Evolutionary conservation across 495 filamentous ascomycete genomes (phyloP).

Genomic region (Lophium mytilinum): DNA sequence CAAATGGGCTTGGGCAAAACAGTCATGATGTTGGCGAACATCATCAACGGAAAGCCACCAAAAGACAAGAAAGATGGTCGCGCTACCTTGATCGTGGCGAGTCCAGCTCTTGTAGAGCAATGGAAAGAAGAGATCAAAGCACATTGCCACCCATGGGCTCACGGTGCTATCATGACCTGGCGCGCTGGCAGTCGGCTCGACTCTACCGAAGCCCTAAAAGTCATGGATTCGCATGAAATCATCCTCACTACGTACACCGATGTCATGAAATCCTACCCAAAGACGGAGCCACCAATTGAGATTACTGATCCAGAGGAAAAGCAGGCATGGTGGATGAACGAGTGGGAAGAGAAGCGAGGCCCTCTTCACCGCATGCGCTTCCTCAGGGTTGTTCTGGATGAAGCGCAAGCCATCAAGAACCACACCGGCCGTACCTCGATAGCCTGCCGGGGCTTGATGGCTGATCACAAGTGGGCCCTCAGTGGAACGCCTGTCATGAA

Average conservation of each 20-base stretch:
- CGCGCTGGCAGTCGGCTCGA: conserved; percentile 6
- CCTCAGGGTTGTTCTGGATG: conserved; percentile 52
- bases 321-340: conserved; percentile 33
- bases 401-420: conserved; percentile 60
- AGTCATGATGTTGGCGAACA: conserved; percentile 38
- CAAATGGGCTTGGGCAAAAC: conserved; percentile 58
- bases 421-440: conserved; percentile 38
- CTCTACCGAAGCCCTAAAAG: conserved; percentile 4
- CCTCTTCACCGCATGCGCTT: conserved; percentile 44
- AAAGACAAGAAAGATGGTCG: conserved; percentile 13
- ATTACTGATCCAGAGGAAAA: conserved; percentile 26
- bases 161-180: conserved; percentile 11
- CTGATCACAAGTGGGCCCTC: conserved; percentile 50
- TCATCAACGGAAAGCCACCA: conserved; percentile 25
- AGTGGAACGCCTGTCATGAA: conserved; percentile 57
- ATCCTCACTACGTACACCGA: conserved; percentile 48
- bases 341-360: conserved; percentile 33
- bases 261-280: conserved; percentile 44
- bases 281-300: conserved; percentile 25
- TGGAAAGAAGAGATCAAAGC: conserved; percentile 33
- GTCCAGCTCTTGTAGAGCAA: conserved; percentile 38
- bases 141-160: conserved; percentile 28
- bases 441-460: conserved; percentile 47
- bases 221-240: conserved; percentile 16
- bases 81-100: conserved; percentile 46